Base-by-base conservation (phyloP, 345 rosid species). In the Populus alba region DNA sequence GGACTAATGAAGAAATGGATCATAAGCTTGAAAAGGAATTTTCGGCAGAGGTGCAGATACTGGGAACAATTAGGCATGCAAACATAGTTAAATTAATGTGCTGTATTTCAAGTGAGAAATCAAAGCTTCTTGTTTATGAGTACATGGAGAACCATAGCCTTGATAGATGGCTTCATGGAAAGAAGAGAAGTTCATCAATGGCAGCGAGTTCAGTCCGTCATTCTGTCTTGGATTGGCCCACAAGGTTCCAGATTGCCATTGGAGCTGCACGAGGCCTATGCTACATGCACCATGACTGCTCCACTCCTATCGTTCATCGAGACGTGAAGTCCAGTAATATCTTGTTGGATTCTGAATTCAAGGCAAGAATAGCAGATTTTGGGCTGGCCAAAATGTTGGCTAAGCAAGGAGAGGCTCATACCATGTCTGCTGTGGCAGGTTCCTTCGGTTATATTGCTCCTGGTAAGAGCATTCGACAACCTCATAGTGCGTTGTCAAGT, bases 261-360 rank as follows among this genome's bases (percentile, higher is more conserved):
- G 99, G 97, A 74, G 93, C 97, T 59, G 99, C 98, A 5, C 90
- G 85, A 78, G 98, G 98, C 31, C 88, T 96, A 71, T 87, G 90
- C 79, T 91, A 95, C 65, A 95, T 95, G 98, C 99, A 95, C 86
- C 97, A 90, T 35, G 93, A 87, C 45, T 93, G 93, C 66, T 80
- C 87, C 49, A 91, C 92, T 0, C 91, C 94, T 3, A 90, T 95
- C 72, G 86, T 93, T 66, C 99, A 95, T 71, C 87, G 99, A 12
- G 99, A 95, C 22, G 88, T 95, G 35, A 95, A 95, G 86, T 93
- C 98, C 0, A 95, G 99, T 80, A 95, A 95, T 66, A 91, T 95
- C 76, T 69, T 93, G 84, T 76, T 95, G 65, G 98, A 95, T 79
- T 92, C 89, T 29, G 89, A 86, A 72, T 93, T 92, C 83, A 83